phyloP scores from a whole-genome alignment of 1,284 basidiomycete species.

The Cutaneotrichosporon mucoides region DNA sequence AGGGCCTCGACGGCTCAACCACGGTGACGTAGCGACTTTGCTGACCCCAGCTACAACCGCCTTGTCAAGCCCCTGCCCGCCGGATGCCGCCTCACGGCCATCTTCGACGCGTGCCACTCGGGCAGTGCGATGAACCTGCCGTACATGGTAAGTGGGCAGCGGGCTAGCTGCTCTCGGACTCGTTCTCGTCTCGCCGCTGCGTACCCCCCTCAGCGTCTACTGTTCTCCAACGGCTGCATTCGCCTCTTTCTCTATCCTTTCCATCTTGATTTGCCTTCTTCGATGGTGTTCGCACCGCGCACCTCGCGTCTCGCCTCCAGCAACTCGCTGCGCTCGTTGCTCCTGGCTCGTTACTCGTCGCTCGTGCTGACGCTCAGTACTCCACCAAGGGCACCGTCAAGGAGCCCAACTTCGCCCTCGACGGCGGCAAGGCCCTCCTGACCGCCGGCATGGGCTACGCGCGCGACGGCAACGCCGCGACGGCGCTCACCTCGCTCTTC shows the following conservation, averaged over 20 bases:
- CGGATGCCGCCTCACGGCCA: slow-evolving; percentile 81
- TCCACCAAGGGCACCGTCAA: slow-evolving; percentile 91
- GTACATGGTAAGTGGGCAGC: slow-evolving; percentile 43
- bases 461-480: slow-evolving; percentile 65
- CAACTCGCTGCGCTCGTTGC: no score
- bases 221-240: no score
- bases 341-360: no score
- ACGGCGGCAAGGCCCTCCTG: slow-evolving; percentile 70
- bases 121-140: slow-evolving; percentile 52
- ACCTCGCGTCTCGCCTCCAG: no score
- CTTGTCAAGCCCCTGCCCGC: slow-evolving; percentile 65
- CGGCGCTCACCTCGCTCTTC: slow-evolving; percentile 57
- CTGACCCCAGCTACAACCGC: slow-evolving; percentile 49
- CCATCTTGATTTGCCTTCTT: no score
- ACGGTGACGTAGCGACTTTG: no score
- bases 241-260: no score
- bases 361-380: slow-evolving; percentile 52
- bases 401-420: slow-evolving; percentile 76
- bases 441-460: slow-evolving; percentile 45
- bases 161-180: no score
- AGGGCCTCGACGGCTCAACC: no score
- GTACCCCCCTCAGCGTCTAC: no score
- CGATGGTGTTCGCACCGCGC: no score
- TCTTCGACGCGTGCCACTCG: slow-evolving; percentile 63
- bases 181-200: no score